Percentiles rank a stretch among this genome's conserved stretches.
Conservation (phyloP, 345 rosid species). For the Linum trigynum region DNA sequence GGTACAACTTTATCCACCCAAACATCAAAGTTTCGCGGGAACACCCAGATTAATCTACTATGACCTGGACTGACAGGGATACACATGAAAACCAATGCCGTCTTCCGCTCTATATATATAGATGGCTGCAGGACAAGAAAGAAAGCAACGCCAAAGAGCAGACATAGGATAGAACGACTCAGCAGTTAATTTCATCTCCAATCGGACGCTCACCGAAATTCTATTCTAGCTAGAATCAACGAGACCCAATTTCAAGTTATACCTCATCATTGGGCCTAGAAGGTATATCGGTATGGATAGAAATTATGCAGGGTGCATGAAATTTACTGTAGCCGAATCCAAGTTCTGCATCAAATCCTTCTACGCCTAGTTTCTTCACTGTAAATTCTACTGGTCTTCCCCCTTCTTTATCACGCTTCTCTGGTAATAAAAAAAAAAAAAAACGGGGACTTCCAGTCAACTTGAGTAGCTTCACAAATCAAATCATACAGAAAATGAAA, state of each 20-base stretch:
- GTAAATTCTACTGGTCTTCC: background rate
- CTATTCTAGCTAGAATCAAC: no score
- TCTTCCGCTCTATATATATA: background rate
- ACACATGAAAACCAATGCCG: background rate
- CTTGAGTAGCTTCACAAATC: no score
- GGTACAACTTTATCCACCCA: background rate
- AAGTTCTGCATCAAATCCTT: background rate
- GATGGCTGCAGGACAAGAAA: background rate
- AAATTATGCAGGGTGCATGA: background rate
- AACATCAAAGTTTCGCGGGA: background rate
- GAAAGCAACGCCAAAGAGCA: no score
- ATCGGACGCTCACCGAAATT: background rate
- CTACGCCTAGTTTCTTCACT: background rate
- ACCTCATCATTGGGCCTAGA: background rate
- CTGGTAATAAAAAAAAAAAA: background rate
- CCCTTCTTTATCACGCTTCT: conserved; percentile 1
- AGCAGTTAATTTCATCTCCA: no score
- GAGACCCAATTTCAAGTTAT: background rate
- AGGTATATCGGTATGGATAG: background rate
- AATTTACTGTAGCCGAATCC: background rate
- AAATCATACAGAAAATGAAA: no score
- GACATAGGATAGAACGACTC: no score
- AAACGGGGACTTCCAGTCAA: background rate
- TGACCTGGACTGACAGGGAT: background rate
- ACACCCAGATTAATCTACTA: background rate